A percentile compares a stretch with the other conserved stretches of the same genome.
These are phyloP conservation scores for Inga leiocalycina DNA, from an alignment of 306 rosid species.

Conservation along the genomic window DNA sequence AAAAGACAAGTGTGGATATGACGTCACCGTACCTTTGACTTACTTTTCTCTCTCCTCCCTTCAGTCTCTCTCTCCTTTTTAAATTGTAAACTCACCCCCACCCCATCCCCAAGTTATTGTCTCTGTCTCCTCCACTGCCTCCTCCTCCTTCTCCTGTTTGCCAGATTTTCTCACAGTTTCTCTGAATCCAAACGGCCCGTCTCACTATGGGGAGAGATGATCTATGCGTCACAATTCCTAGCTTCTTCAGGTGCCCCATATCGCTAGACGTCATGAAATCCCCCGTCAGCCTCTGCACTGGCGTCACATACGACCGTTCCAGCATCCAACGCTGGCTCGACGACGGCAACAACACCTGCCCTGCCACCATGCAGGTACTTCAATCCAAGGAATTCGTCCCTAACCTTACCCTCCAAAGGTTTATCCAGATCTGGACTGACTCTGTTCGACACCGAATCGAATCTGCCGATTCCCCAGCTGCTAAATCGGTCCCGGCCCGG, in stretches of 20 bases:
- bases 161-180: conserved; percentile 14
- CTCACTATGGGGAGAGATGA: conserved; percentile 70
- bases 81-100: conserved; percentile 45
- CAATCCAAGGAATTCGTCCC: conserved; percentile 77
- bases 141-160: background rate
- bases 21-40: conserved; percentile 94
- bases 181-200: background rate
- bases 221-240: conserved; percentile 67
- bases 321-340: conserved; percentile 96
- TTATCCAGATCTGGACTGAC: conserved; percentile 91
- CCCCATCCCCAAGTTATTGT: background rate
- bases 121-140: conserved; percentile 25
- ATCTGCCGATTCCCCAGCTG: conserved; percentile 38
- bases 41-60: background rate
- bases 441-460: conserved; percentile 47
- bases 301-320: conserved; percentile 95
- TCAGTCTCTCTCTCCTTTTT: conserved; percentile 42
- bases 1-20: conserved; percentile 40
- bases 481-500: conserved; percentile 33
- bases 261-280: conserved; percentile 90
- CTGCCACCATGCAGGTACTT: conserved; percentile 96
- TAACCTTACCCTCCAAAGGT: conserved; percentile 74
- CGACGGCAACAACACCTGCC: conserved; percentile 90
- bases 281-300: conserved; percentile 92
- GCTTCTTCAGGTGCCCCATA: conserved; percentile 84